Conservation (phyloP, 2,329 filamentous ascomycete species). For the Ceratocystis lukuohia region DNA sequence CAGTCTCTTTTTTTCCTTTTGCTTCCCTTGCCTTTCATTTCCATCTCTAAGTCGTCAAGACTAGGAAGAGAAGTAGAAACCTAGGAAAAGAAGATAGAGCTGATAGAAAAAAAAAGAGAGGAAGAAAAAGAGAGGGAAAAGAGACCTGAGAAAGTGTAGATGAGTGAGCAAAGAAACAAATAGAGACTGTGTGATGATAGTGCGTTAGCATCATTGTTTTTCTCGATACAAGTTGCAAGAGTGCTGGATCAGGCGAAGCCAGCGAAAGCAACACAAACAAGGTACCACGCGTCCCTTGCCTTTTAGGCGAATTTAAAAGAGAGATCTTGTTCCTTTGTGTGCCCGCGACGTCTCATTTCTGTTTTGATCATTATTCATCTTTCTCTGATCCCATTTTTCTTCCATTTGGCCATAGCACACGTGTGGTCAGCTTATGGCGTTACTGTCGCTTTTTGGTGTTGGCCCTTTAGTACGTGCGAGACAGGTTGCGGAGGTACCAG, state of each 20-base stretch:
- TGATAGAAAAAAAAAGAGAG: conserved; percentile 5
- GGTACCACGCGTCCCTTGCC: background rate
- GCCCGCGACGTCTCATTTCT: conserved; percentile 21
- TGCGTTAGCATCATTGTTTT: background rate
- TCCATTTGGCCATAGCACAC: conserved; percentile 9
- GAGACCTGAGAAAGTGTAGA: background rate
- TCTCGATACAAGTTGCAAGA: background rate
- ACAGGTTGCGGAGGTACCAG: conserved; percentile 96
- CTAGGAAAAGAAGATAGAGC: background rate
- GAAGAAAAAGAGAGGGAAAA: background rate
- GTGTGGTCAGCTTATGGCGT: background rate
- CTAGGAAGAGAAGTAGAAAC: background rate
- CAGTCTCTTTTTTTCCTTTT: background rate
- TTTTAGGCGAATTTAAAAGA: background rate
- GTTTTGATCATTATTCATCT: conserved; percentile 16
- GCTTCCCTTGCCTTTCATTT: background rate
- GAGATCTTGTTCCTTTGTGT: conserved; percentile 6
- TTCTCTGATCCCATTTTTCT: conserved; percentile 21
- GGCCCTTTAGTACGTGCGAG: conserved; percentile 67
- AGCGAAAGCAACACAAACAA: background rate
- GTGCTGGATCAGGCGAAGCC: background rate
- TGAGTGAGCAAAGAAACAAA: conserved; percentile 5
- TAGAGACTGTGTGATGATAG: background rate
- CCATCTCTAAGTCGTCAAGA: background rate
- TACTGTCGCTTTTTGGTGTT: background rate